These are phyloP conservation scores for Nyctanthes arbortristis DNA, from an alignment of 257 asterid species.

Conservation along the genomic window DNA sequence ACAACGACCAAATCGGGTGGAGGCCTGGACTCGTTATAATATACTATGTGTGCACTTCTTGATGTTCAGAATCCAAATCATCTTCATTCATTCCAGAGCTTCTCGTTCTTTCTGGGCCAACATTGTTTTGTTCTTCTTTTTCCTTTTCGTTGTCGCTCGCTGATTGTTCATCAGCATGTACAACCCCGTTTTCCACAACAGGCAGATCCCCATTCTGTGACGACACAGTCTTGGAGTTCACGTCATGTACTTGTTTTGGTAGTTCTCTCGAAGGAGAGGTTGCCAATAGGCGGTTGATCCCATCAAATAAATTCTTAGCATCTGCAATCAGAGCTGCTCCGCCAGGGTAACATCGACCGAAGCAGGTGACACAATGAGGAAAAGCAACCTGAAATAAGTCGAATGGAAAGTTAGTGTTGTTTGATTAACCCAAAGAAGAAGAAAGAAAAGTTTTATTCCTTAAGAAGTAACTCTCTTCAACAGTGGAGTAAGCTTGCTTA, in stretches of 20 bases:
- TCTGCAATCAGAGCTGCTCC: constrained; percentile 72
- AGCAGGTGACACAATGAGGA: constrained; percentile 84
- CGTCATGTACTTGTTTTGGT: constrained; percentile 53
- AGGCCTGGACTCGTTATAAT: too few species aligned
- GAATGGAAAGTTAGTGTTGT: background rate
- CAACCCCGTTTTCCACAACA: constrained; percentile 52
- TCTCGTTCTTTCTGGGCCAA: constrained; percentile 34
- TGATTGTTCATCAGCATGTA: constrained; percentile 39
- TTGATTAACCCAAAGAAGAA: background rate
- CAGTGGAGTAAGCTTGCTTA: too few species aligned
- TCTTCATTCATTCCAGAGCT: constrained; percentile 29
- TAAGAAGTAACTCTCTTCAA: background rate
- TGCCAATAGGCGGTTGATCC: constrained; percentile 58
- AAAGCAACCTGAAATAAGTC: constrained; percentile 59
- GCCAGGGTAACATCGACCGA: constrained; percentile 88
- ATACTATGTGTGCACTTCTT: constrained; percentile 7
- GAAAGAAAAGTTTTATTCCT: too few species aligned
- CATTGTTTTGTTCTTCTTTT: constrained; percentile 32
- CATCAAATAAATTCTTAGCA: constrained; percentile 69
- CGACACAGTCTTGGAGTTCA: constrained; percentile 39
- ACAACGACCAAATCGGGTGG: constrained; percentile 15
- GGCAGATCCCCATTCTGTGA: constrained; percentile 68
- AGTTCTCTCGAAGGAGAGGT: constrained; percentile 62
- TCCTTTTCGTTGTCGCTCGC: constrained; percentile 42
- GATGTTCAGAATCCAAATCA: constrained; percentile 19